These are phyloP conservation scores for Trichoderma guizhouense DNA, from an alignment of 2,329 filamentous ascomycete genomes.

Conservation along the genomic window DNA sequence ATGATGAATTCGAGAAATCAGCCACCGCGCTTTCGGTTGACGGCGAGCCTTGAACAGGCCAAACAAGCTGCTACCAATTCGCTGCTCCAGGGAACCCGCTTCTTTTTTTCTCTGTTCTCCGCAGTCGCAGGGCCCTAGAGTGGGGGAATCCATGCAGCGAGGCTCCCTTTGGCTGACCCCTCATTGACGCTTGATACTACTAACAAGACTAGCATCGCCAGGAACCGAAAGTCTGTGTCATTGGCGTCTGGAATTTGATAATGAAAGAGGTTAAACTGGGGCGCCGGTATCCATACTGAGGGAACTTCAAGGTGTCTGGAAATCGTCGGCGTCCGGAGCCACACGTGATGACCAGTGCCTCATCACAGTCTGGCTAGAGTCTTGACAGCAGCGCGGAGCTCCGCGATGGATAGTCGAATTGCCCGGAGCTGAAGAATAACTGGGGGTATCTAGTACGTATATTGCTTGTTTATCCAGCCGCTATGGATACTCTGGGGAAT, in stretches of 20 bases:
- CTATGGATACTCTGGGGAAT: neutral
- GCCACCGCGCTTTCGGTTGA: neutral
- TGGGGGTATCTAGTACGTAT: slow-evolving; percentile 10
- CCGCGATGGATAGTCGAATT: slow-evolving; percentile 1
- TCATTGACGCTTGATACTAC: slow-evolving; percentile 3
- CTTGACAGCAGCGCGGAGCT: slow-evolving; percentile 3
- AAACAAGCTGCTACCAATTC: neutral
- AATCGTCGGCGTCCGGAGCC: neutral
- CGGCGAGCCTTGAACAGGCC: neutral
- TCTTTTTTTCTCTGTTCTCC: slow-evolving; percentile 10
- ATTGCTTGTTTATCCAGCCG: neutral
- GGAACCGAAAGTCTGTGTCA: slow-evolving; percentile 18
- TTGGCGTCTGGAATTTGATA: slow-evolving; percentile 14
- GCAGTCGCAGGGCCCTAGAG: neutral
- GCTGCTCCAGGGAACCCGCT: neutral
- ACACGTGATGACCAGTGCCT: neutral
- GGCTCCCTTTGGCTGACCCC: neutral
- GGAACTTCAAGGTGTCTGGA: neutral
- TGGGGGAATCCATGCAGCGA: slow-evolving; percentile 6
- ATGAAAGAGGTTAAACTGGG: neutral
- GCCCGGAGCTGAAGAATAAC: neutral
- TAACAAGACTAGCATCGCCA: slow-evolving; percentile 8
- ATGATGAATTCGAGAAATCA: neutral
- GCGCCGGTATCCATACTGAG: neutral
- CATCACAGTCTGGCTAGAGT: neutral